A percentile compares a stretch with the other conserved stretches of the same genome.
Evolutionary conservation across 2,329 filamentous ascomycete species (phyloP).

Genomic region (Incumbomyces lentus): DNA sequence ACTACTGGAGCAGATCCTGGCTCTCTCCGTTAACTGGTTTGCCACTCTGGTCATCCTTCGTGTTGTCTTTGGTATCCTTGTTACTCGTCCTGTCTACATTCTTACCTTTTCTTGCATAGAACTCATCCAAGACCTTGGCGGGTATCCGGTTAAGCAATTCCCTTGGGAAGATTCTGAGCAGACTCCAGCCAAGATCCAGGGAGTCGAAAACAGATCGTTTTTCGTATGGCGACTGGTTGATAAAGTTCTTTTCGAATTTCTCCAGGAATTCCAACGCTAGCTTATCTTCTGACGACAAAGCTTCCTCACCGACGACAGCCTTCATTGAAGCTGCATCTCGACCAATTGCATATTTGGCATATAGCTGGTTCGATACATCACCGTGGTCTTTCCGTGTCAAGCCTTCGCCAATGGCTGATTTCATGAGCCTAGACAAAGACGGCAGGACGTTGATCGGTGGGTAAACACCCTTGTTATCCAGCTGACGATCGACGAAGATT

Average conservation of each 20-base stretch:
- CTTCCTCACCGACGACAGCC: slow-evolving; percentile 97
- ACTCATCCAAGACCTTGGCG: slow-evolving; percentile 71
- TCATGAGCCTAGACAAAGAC: slow-evolving; percentile 98
- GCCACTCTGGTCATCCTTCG: slow-evolving; percentile 13
- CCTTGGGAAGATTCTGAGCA: slow-evolving; percentile 95
- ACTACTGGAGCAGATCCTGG: not conserved
- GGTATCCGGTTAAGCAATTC: slow-evolving; percentile 93
- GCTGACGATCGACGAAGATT: slow-evolving; percentile 89
- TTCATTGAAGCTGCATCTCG: slow-evolving; percentile 97
- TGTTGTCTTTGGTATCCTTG: slow-evolving; percentile 40
- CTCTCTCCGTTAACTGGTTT: slow-evolving; percentile 21
- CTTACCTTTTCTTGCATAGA: slow-evolving; percentile 48
- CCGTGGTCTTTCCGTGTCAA: slow-evolving; percentile 95
- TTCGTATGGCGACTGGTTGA: slow-evolving; percentile 86
- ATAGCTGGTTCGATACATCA: slow-evolving; percentile 98
- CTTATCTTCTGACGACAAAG: slow-evolving; percentile 90
- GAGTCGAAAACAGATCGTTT: slow-evolving; percentile 85
- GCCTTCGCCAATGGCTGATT: slow-evolving; percentile 95
- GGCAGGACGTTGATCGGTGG: slow-evolving; percentile 97
- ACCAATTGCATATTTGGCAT: slow-evolving; percentile 98
- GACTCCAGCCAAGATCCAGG: slow-evolving; percentile 88
- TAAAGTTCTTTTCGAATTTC: slow-evolving; percentile 95
- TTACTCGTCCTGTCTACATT: slow-evolving; percentile 22
- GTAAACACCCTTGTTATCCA: slow-evolving; percentile 95
- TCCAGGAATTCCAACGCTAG: slow-evolving; percentile 95